phyloP scores from a whole-genome alignment of 768 basidiomycete species.

The Boletus rubropictus region DNA sequence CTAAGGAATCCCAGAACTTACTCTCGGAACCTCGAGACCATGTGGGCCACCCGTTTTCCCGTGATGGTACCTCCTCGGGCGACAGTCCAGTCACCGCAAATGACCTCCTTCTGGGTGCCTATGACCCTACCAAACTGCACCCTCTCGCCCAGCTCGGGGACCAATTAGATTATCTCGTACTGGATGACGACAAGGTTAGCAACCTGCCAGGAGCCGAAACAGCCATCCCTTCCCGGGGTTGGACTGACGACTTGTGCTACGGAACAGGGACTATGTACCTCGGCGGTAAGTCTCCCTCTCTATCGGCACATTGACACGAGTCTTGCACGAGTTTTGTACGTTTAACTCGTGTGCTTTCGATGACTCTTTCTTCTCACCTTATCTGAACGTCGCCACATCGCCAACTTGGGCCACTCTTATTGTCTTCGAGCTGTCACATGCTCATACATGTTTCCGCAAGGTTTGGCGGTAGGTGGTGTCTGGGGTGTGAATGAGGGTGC shows the following conservation, averaged over 20 bases:
- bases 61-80: constrained; percentile 34
- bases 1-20: constrained; percentile 19
- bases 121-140: constrained; percentile 90
- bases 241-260: constrained; percentile 99
- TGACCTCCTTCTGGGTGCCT: constrained; percentile 80
- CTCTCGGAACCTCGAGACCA: constrained; percentile 41
- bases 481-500: constrained; percentile 97
- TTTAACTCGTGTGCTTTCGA: constrained; percentile 44
- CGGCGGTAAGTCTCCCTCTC: constrained; percentile 72
- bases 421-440: constrained; percentile 78
- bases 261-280: constrained; percentile 99
- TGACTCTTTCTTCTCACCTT: constrained; percentile 57
- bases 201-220: constrained; percentile 85
- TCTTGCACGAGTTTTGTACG: constrained; percentile 43
- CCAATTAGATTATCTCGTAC: constrained; percentile 89
- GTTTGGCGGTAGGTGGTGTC: constrained; percentile 87
- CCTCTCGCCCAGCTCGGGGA: constrained; percentile 90
- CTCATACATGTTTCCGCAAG: constrained; percentile 62
- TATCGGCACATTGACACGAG: constrained; percentile 45
- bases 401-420: constrained; percentile 67
- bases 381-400: constrained; percentile 50
- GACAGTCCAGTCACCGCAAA: constrained; percentile 71
- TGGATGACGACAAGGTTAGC: constrained; percentile 95
- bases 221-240: constrained; percentile 91
- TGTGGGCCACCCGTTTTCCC: constrained; percentile 43